phyloP scores from a whole-genome alignment of 768 basidiomycete genomes.

The Boletus sp. region DNA sequence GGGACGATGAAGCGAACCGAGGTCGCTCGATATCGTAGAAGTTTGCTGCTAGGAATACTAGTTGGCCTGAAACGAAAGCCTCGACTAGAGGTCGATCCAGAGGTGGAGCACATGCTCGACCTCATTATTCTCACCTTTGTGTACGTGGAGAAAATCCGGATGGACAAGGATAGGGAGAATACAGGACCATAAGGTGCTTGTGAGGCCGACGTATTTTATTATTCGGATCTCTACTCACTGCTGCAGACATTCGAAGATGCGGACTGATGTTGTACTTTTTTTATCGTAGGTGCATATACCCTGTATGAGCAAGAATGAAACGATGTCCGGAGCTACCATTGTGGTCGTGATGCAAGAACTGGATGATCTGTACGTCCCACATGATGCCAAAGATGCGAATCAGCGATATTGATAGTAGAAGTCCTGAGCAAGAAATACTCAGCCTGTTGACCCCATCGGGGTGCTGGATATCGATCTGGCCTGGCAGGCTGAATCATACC shows the following conservation, averaged over 20 bases:
- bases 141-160: slow-evolving; percentile 32
- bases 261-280: slow-evolving; percentile 6
- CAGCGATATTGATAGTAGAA: not conserved
- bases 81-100: slow-evolving; percentile 19
- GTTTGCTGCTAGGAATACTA: slow-evolving; percentile 18
- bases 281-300: slow-evolving; percentile 8
- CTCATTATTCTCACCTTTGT: slow-evolving; percentile 30
- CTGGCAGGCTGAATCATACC: slow-evolving; percentile 6
- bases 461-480: not conserved
- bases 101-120: slow-evolving; percentile 27
- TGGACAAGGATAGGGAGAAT: slow-evolving; percentile 20
- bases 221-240: not conserved
- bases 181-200: not conserved
- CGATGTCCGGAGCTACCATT: not conserved
- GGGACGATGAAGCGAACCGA: slow-evolving; percentile 12
- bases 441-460: not conserved
- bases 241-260: not conserved
- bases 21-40: slow-evolving; percentile 21
- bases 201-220: not conserved
- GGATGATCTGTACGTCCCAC: not conserved
- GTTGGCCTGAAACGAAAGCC: slow-evolving; percentile 18
- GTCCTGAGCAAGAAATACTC: not conserved
- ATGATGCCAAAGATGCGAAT: not conserved
- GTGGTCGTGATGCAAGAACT: not conserved
- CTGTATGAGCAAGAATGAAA: slow-evolving; percentile 3